phyloP scores from a whole-genome alignment of 352 stramenopile species.

The Pythium plurisporium region DNA sequence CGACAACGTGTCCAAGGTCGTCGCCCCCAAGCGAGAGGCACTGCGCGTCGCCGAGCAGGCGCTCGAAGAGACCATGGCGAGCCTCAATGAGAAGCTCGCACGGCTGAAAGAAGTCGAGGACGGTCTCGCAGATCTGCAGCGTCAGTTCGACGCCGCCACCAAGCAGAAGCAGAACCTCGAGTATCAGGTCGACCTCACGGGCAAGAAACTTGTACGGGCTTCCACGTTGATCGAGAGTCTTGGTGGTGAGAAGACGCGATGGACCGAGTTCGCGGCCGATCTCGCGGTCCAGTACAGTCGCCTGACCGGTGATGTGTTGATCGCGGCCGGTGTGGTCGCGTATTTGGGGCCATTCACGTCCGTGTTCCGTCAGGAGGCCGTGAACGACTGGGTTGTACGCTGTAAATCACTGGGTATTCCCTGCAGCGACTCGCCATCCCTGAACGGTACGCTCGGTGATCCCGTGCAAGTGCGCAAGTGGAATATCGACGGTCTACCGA shows the following conservation, averaged over 20 bases:
- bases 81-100: constrained; percentile 87
- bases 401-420: constrained; percentile 81
- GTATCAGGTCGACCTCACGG: no score
- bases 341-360: constrained; percentile 94
- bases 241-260: constrained; percentile 90
- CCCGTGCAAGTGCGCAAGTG: constrained; percentile 91
- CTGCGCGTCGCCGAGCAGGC: constrained; percentile 76
- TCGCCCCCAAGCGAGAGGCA: constrained; percentile 90
- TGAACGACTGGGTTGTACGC: constrained; percentile 70
- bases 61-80: constrained; percentile 87
- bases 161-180: no score
- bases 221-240: constrained; percentile 94
- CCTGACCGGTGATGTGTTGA: constrained; percentile 90
- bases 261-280: constrained; percentile 85
- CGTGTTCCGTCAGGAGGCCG: constrained; percentile 71
- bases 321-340: constrained; percentile 89
- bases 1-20: constrained; percentile 91
- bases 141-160: no score
- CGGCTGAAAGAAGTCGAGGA: constrained; percentile 91
- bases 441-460: constrained; percentile 89
- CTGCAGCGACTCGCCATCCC: constrained; percentile 79
- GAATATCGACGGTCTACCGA: constrained; percentile 94
- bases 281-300: constrained; percentile 83
- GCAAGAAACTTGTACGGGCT: no score
- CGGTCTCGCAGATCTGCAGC: no score